Conservation (phyloP, 768 basidiomycete genomes). For the Phaeotremella skinneri region DNA sequence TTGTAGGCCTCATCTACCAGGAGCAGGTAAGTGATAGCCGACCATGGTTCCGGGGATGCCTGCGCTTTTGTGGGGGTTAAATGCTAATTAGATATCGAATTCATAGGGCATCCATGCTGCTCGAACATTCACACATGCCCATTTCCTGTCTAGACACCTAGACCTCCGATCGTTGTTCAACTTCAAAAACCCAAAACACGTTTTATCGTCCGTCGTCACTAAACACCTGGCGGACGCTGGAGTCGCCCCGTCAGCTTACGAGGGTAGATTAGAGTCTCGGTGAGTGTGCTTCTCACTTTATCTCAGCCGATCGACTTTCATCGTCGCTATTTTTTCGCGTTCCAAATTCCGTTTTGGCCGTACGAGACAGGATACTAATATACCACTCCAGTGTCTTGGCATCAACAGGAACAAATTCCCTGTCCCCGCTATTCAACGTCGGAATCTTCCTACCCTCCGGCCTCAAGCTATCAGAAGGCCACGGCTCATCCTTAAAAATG, state of each 20-base stretch:
- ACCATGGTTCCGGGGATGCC: not conserved
- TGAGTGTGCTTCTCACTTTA: conserved; percentile 54
- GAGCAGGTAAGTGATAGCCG: conserved; percentile 60
- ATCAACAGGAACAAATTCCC: conserved; percentile 87
- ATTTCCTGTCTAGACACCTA: conserved; percentile 81
- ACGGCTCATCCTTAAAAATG: conserved; percentile 90
- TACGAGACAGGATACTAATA: not conserved
- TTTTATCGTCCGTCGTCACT: conserved; percentile 68
- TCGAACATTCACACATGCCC: conserved; percentile 81
- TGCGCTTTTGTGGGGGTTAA: too few species aligned
- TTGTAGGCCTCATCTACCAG: conserved; percentile 85
- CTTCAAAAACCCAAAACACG: conserved; percentile 76
- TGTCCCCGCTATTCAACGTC: conserved; percentile 91
- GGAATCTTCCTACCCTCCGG: conserved; percentile 78
- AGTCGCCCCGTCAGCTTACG: conserved; percentile 36
- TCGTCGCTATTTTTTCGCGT: not conserved
- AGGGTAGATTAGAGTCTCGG: conserved; percentile 55
- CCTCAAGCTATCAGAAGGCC: conserved; percentile 85
- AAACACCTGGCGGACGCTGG: conserved; percentile 64
- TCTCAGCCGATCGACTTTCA: not conserved
- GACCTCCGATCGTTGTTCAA: conserved; percentile 77
- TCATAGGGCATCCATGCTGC: conserved; percentile 65
- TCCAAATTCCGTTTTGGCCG: too few species aligned
- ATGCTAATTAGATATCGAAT: too few species aligned
- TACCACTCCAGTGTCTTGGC: conserved; percentile 66